These are phyloP conservation scores for Fusarium nematophilum DNA, from an alignment of 2,329 filamentous ascomycete species.

Conservation along the genomic window DNA sequence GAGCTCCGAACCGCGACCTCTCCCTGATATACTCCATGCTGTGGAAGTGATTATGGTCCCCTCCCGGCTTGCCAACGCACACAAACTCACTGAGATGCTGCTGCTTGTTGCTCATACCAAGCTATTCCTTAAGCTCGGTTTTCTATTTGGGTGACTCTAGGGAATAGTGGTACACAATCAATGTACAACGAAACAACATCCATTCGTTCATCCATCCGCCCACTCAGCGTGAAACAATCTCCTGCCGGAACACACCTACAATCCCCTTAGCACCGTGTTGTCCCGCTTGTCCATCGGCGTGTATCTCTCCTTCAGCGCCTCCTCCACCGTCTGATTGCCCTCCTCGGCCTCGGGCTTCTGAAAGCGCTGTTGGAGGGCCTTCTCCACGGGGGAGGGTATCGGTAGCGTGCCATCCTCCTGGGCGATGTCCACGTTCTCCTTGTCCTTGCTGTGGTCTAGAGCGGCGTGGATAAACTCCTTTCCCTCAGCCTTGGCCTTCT, in stretches of 20 bases:
- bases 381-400: conserved; percentile 55
- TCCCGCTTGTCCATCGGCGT: conserved; percentile 59
- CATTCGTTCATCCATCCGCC: conserved; percentile 27
- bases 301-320: conserved; percentile 67
- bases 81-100: conserved; percentile 15
- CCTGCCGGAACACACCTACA: conserved; percentile 41
- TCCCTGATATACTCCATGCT: conserved; percentile 7
- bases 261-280: conserved; percentile 56
- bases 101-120: conserved; percentile 28
- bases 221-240: conserved; percentile 18
- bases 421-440: conserved; percentile 49
- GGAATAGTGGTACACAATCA: conserved; percentile 47
- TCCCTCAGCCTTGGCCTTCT: conserved; percentile 44
- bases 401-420: conserved; percentile 50
- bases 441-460: conserved; percentile 47
- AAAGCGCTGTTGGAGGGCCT: conserved; percentile 64
- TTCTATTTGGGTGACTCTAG: conserved; percentile 43
- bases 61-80: conserved; percentile 3
- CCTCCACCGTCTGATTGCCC: conserved; percentile 63
- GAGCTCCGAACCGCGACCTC: background rate
- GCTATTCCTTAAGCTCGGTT: conserved; percentile 32
- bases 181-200: conserved; percentile 42
- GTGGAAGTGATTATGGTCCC: conserved; percentile 14
- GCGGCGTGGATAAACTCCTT: conserved; percentile 38
- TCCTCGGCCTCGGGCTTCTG: conserved; percentile 54